Percentiles rank a stretch among this genome's conserved stretches.
These are phyloP conservation scores for Apiospora hydei DNA, from an alignment of 2,329 filamentous ascomycete genomes.

Conservation along the genomic window DNA sequence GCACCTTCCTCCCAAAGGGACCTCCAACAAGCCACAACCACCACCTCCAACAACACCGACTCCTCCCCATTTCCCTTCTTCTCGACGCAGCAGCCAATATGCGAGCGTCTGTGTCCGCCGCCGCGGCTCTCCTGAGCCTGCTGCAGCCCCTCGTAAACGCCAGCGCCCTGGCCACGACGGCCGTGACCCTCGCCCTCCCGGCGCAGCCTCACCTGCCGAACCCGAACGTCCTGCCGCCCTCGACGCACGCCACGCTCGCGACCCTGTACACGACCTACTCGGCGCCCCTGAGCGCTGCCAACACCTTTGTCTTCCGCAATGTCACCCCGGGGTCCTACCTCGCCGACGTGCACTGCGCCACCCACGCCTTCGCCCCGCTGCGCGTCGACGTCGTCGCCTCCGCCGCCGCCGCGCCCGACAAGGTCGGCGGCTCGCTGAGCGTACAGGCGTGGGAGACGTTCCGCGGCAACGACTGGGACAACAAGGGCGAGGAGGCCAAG, in stretches of 20 bases:
- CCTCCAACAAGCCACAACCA: not conserved
- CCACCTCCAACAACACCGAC: not conserved
- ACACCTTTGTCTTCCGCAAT: conserved; percentile 79
- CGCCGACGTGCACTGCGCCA: conserved; percentile 78
- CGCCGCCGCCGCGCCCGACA: conserved; percentile 43
- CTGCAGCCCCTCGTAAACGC: conserved; percentile 39
- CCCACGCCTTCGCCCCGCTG: conserved; percentile 79
- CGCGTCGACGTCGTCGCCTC: conserved; percentile 72
- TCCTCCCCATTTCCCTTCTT: not conserved
- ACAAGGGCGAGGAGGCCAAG: conserved; percentile 72
- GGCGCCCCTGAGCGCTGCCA: conserved; percentile 71
- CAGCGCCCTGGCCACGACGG: conserved; percentile 37
- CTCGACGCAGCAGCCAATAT: not conserved
- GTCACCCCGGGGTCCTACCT: conserved; percentile 79
- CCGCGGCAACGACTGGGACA: conserved; percentile 87
- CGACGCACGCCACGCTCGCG: conserved; percentile 69
- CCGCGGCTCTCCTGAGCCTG: conserved; percentile 6
- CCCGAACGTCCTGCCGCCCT: conserved; percentile 65
- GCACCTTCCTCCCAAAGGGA: not conserved
- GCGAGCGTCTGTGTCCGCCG: not conserved
- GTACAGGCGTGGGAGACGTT: conserved; percentile 83
- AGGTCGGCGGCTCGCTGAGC: conserved; percentile 42
- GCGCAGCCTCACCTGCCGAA: conserved; percentile 49
- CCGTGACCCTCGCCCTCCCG: conserved; percentile 57
- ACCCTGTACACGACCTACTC: conserved; percentile 48